phyloP scores from a whole-genome alignment of 768 basidiomycete genomes.

The Boletus rufocinnamomeus region DNA sequence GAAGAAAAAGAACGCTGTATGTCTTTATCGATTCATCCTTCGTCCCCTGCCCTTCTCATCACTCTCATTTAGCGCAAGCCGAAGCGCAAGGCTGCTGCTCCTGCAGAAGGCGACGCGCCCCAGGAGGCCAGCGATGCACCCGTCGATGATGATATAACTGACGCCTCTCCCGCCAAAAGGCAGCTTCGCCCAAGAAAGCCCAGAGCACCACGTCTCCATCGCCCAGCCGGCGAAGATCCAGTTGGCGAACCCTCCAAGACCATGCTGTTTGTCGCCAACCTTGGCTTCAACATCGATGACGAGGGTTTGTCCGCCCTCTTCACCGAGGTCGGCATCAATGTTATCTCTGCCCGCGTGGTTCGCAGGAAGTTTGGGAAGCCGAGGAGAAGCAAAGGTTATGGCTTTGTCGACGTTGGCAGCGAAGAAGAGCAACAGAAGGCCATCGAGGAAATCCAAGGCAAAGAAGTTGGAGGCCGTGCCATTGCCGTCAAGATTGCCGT shows the following conservation, averaged over 20 bases:
- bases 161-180: conserved; percentile 35
- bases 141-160: conserved; percentile 41
- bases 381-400: conserved; percentile 93
- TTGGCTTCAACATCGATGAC: conserved; percentile 92
- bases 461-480: conserved; percentile 80
- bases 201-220: conserved; percentile 57
- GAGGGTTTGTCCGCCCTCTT: conserved; percentile 78
- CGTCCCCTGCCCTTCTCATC: conserved; percentile 11
- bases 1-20: conserved; percentile 71
- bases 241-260: conserved; percentile 86
- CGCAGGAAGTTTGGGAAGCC: conserved; percentile 80
- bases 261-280: conserved; percentile 95
- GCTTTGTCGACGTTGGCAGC: conserved; percentile 92
- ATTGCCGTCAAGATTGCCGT: conserved; percentile 97
- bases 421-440: conserved; percentile 93
- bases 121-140: conserved; percentile 34
- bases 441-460: conserved; percentile 82
- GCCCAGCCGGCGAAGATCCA: conserved; percentile 81
- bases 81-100: conserved; percentile 38
- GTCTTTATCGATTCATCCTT: background rate
- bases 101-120: conserved; percentile 35
- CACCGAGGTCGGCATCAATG: conserved; percentile 79
- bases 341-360: conserved; percentile 88
- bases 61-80: conserved; percentile 53
- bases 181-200: conserved; percentile 60